Percentiles rank a stretch among this genome's conserved stretches.
These are phyloP conservation scores for Phanerochaete sordida DNA, from an alignment of 768 basidiomycete species.

Conservation along the genomic window DNA sequence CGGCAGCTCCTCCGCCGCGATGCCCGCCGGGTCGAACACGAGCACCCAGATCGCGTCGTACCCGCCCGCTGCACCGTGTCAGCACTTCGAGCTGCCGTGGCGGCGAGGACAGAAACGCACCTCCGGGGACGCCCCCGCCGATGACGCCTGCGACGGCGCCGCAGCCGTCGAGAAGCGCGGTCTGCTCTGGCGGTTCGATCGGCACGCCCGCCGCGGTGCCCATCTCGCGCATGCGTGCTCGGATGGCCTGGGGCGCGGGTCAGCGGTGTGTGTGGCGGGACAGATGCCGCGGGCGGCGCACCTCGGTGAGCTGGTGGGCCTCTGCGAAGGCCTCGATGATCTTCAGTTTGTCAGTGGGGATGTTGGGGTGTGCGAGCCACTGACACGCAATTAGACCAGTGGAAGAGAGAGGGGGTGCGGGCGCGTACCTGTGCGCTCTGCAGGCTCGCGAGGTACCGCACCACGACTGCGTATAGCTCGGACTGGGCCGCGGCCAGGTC, in stretches of 20 bases:
- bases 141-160: constrained; percentile 78
- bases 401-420: neutral
- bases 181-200: constrained; percentile 90
- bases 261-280: neutral
- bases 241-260: constrained; percentile 54
- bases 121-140: constrained; percentile 95
- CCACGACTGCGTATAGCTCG: constrained; percentile 47
- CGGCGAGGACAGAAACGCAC: constrained; percentile 41
- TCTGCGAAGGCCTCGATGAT: constrained; percentile 56
- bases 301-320: constrained; percentile 57
- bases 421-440: constrained; percentile 51
- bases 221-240: constrained; percentile 81
- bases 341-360: constrained; percentile 38
- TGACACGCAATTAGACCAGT: constrained; percentile 3
- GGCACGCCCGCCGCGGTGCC: constrained; percentile 71
- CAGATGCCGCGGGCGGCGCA: constrained; percentile 22
- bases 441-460: constrained; percentile 60
- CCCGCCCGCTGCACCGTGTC: constrained; percentile 74
- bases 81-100: no score
- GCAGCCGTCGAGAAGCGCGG: constrained; percentile 75
- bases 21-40: constrained; percentile 54
- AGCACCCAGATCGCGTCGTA: constrained; percentile 97
- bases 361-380: constrained; percentile 47
- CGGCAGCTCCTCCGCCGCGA: constrained; percentile 44
- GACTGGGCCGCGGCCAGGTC: constrained; percentile 45